Evolutionary conservation across 2,329 filamentous ascomycete genomes (phyloP).

Genomic region (Colletotrichum tanaceti): DNA sequence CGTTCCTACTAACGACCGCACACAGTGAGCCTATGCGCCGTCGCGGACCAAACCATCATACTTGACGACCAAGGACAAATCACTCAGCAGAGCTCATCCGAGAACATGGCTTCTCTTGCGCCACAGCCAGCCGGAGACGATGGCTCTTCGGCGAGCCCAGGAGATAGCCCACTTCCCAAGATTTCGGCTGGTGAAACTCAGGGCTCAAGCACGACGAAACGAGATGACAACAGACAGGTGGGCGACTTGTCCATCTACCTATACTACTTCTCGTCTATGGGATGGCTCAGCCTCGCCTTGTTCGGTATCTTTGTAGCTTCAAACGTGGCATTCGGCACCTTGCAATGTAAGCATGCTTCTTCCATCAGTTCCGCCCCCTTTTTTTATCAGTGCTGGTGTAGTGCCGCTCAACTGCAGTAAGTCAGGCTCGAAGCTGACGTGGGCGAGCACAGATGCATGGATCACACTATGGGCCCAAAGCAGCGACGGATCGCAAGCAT

Average conservation of each 20-base stretch:
- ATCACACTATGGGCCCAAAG: constrained; percentile 24
- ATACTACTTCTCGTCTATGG: constrained; percentile 25
- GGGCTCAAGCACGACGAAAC: constrained; percentile 16
- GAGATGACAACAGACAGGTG: constrained; percentile 24
- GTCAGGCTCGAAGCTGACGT: constrained; percentile 20
- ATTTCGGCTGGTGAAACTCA: constrained; percentile 15
- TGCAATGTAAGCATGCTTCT: constrained; percentile 25
- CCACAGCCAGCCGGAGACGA: constrained; percentile 23
- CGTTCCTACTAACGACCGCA: constrained; percentile 17
- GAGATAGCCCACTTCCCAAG: constrained; percentile 18
- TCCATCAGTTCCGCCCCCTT: constrained; percentile 20
- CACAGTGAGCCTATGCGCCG: constrained; percentile 19
- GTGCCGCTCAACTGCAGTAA: constrained; percentile 16
- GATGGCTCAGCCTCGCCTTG: constrained; percentile 26
- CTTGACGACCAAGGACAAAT: constrained; percentile 30
- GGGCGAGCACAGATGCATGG: constrained; percentile 22
- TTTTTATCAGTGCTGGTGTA: constrained; percentile 26
- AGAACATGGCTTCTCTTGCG: constrained; percentile 21
- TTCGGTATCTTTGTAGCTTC: constrained; percentile 20
- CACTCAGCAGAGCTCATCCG: constrained; percentile 23
- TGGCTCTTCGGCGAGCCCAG: constrained; percentile 13
- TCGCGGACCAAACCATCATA: constrained; percentile 24
- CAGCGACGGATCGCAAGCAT: constrained; percentile 26
- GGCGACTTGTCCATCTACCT: constrained; percentile 23
- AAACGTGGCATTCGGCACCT: constrained; percentile 19